These are phyloP conservation scores for Aspergillus fructus DNA, from an alignment of 2,329 filamentous ascomycete genomes.

Conservation along the genomic window DNA sequence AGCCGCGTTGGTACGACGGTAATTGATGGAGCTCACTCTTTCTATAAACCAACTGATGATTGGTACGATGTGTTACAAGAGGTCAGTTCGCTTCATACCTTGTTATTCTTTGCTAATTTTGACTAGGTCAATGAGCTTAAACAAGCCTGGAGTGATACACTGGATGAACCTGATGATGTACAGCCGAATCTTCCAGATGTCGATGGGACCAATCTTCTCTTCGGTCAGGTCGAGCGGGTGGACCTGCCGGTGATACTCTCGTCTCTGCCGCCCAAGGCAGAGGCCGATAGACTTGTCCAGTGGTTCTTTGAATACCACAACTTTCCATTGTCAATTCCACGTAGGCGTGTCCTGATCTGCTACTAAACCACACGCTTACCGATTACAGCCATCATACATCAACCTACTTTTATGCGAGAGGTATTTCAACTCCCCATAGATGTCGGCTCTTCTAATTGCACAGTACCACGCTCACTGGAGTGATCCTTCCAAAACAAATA, in stretches of 20 bases:
- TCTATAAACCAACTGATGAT: slow-evolving; percentile 8
- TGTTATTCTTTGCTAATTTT: not conserved
- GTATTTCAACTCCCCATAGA: not conserved
- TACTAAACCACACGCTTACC: not conserved
- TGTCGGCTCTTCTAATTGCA: not conserved
- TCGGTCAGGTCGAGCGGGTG: slow-evolving; percentile 7
- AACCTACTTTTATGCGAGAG: slow-evolving; percentile 14
- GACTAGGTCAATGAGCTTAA: slow-evolving; percentile 10
- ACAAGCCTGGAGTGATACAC: not conserved
- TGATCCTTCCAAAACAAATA: slow-evolving; percentile 1
- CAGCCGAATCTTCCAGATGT: not conserved
- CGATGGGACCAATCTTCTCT: slow-evolving; percentile 11
- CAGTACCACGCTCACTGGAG: slow-evolving; percentile 7
- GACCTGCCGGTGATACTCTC: slow-evolving; percentile 7
- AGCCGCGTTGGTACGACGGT: slow-evolving; percentile 2
- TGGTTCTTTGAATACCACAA: slow-evolving; percentile 4
- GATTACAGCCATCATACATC: slow-evolving; percentile 7
- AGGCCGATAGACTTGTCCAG: not conserved
- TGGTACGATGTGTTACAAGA: slow-evolving; percentile 13
- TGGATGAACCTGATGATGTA: not conserved
- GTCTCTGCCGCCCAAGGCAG: slow-evolving; percentile 2
- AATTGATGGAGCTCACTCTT: slow-evolving; percentile 6
- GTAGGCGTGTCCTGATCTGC: not conserved
- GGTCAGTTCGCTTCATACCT: not conserved
- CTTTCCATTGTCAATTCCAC: slow-evolving; percentile 9